Conservation (phyloP, 345 rosid species). For the Carallia brachiata region DNA sequence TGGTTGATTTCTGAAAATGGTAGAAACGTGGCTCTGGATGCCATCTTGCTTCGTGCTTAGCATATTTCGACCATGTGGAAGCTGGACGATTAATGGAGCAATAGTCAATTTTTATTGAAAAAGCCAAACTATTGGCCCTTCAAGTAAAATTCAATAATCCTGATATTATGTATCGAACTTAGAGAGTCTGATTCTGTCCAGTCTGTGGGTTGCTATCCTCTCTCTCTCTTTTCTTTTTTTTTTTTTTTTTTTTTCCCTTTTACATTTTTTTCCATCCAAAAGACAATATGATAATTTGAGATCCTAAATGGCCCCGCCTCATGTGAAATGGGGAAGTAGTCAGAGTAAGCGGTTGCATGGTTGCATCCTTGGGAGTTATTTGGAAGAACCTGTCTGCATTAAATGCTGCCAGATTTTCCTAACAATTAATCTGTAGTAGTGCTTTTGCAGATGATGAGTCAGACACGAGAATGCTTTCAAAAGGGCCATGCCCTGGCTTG, state of each 20-base stretch:
- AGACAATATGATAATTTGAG: too few species aligned
- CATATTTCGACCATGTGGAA: background rate
- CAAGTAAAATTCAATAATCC: too few species aligned
- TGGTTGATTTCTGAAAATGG: background rate
- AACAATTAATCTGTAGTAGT: constrained; percentile 20
- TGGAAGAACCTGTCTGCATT: background rate
- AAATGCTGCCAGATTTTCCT: background rate
- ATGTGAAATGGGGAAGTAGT: too few species aligned
- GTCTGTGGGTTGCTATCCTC: background rate
- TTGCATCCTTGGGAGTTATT: background rate
- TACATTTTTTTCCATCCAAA: too few species aligned
- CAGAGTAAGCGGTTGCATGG: too few species aligned
- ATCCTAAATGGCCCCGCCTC: too few species aligned
- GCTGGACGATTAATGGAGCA: background rate
- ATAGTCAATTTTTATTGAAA: too few species aligned
- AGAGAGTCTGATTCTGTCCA: background rate
- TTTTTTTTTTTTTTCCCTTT: background rate
- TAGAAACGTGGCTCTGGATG: background rate
- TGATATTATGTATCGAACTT: background rate
- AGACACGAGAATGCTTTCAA: constrained; percentile 83
- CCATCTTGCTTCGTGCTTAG: background rate
- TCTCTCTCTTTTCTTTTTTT: too few species aligned
- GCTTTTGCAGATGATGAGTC: constrained; percentile 71
- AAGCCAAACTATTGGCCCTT: too few species aligned
- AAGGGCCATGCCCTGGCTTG: constrained; percentile 95